Base-by-base conservation (phyloP, 768 basidiomycete species). In the Boletus pseudo-olivaceus region DNA sequence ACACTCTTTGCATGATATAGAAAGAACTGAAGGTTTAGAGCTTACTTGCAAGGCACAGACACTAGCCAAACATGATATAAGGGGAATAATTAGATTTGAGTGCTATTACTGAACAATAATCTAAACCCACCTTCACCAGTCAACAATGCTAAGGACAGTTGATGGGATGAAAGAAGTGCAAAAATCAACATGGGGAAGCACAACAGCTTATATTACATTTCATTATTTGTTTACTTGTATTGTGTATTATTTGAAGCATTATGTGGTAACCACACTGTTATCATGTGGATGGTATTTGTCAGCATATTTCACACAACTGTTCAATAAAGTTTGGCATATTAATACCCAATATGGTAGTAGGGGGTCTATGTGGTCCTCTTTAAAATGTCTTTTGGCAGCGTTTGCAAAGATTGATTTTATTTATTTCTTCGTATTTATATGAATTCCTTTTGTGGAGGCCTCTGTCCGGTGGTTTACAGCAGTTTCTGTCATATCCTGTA, bases 211-310 rank as follows among this genome's bases (percentile, higher is more conserved):
- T 63, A 54, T 32, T 12, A 4, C 19, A 27, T 41, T 39, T 43
- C 6, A 20, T 17, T 42, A 10, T 51, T 62, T 64, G 56, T 63
- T 62, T 58, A 46, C 15, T 11, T 27, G 1, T 63, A 1, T 63
- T 63, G 41, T 57, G 23, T 27, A 12, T 34, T 64, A 5, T 63
- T 64, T 60, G 23, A 0, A 17, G 12, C 1, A 30, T 44, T 23
- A 14, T 5, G 6, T 43, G 6, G 9, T n/a, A 29, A 29, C 14
- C 1, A 49, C 11, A 51, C 12, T 46, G 11, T 15, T 12, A 12
- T 12, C 29, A 30, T 17, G 4, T 43, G 17, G n/a, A n/a, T n/a
- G n/a, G 7, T 49, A 48, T 39, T 19, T 48, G 33, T 47, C 10
- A 43, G 15, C 12, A 37, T 23, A 1, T 26, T 30, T 17, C 3